Conservation (phyloP, 768 basidiomycete species). For the Ramaria sp. region DNA sequence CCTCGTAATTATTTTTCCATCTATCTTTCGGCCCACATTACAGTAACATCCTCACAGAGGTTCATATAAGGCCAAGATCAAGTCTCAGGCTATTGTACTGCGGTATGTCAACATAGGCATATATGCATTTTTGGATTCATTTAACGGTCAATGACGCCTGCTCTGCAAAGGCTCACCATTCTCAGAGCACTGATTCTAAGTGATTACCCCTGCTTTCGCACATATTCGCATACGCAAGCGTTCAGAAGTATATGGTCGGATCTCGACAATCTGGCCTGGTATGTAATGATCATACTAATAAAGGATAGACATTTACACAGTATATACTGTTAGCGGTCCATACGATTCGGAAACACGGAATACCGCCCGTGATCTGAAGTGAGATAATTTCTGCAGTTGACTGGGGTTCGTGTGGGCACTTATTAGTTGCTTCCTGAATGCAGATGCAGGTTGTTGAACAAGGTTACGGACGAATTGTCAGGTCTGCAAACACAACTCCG, state of each 20-base stretch:
- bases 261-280: neutral
- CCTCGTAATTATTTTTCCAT: neutral
- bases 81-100: neutral
- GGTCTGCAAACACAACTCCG: neutral
- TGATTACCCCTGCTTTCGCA: neutral
- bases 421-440: too few species aligned
- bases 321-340: neutral
- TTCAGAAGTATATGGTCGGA: neutral
- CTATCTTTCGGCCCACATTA: neutral
- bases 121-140: neutral
- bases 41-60: neutral
- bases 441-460: neutral
- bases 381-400: neutral
- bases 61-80: neutral
- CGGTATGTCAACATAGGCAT: neutral
- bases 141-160: neutral
- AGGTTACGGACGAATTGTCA: neutral
- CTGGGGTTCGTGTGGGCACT: too few species aligned
- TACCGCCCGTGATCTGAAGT: neutral
- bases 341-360: neutral
- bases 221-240: neutral
- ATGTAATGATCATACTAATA: neutral
- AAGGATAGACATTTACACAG: neutral
- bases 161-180: neutral
- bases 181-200: neutral